Conservation (phyloP, 2,329 filamentous ascomycete genomes). For the Aspergillus brunneoviolaceus region DNA sequence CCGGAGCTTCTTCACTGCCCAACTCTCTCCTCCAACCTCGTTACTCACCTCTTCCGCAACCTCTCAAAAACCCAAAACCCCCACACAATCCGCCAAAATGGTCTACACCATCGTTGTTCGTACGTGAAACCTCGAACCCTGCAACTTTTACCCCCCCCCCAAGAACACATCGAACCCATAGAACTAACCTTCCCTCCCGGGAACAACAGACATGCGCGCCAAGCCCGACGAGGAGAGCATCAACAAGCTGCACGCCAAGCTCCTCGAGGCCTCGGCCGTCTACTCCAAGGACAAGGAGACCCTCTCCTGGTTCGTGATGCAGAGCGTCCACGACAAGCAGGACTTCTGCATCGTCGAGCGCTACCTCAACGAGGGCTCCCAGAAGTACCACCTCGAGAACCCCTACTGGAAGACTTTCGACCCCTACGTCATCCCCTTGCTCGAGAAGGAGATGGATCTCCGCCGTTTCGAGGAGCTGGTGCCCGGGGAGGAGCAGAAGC, state of each 20-base stretch:
- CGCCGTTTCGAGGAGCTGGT: constrained; percentile 65
- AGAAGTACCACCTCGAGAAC: constrained; percentile 65
- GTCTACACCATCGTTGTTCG: constrained; percentile 17
- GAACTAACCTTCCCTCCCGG: not conserved
- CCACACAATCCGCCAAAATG: constrained; percentile 6
- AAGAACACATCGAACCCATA: not conserved
- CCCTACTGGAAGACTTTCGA: constrained; percentile 77
- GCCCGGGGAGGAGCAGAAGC: not conserved
- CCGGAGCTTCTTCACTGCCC: not conserved
- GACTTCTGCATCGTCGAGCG: constrained; percentile 75
- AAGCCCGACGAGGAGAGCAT: constrained; percentile 19
- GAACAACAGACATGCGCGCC: constrained; percentile 10
- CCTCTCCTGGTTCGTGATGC: constrained; percentile 73
- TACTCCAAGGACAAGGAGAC: constrained; percentile 73
- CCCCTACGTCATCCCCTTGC: constrained; percentile 67
- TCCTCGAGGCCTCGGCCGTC: constrained; percentile 70
- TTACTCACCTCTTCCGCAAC: not conserved
- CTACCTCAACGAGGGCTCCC: constrained; percentile 62
- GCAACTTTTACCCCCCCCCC: not conserved
- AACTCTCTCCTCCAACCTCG: not conserved
- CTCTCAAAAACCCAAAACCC: not conserved
- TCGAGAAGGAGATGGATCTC: constrained; percentile 69
- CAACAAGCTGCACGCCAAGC: constrained; percentile 67
- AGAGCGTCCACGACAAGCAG: constrained; percentile 65
- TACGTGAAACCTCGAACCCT: not conserved